Conservation (phyloP, 106 monocot species). For the Vanilla planifolia region DNA sequence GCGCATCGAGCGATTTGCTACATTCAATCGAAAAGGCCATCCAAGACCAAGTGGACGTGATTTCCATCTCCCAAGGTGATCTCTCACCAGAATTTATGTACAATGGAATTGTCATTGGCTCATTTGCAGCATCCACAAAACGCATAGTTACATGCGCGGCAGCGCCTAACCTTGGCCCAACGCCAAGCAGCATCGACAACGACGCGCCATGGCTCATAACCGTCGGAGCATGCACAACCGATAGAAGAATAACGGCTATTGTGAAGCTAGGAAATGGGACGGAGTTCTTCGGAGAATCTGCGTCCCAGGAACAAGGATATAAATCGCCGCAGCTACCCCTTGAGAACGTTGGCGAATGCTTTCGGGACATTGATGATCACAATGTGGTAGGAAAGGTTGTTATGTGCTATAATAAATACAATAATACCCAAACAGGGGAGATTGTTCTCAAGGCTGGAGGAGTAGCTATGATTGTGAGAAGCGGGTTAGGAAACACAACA, state of each 20-base stretch:
- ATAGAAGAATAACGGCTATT: conserved; percentile 20
- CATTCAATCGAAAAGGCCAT: conserved; percentile 45
- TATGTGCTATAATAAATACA: not conserved
- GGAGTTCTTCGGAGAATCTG: conserved; percentile 21
- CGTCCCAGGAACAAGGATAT: conserved; percentile 5
- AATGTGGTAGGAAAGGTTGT: not conserved
- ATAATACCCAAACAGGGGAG: not conserved
- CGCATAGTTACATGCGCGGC: conserved; percentile 31
- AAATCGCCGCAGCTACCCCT: not conserved
- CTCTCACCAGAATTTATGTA: not conserved
- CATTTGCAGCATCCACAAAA: conserved; percentile 26
- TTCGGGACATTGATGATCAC: not conserved
- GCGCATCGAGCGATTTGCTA: conserved; percentile 4
- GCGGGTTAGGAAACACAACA: not conserved
- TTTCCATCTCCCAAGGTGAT: conserved; percentile 19
- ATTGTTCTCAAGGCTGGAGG: conserved; percentile 18
- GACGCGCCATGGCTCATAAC: conserved; percentile 63
- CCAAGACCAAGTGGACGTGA: conserved; percentile 25
- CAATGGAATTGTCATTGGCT: conserved; percentile 27
- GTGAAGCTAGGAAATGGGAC: conserved; percentile 28
- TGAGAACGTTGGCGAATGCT: not conserved
- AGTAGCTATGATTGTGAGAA: conserved; percentile 14
- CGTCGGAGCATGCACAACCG: conserved; percentile 40
- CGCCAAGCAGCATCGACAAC: conserved; percentile 15
- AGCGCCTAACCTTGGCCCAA: conserved; percentile 39